Percentiles rank a stretch among this genome's conserved stretches.
phyloP scores from a whole-genome alignment of 2,329 filamentous ascomycete species.

The Clonostachys solani region DNA sequence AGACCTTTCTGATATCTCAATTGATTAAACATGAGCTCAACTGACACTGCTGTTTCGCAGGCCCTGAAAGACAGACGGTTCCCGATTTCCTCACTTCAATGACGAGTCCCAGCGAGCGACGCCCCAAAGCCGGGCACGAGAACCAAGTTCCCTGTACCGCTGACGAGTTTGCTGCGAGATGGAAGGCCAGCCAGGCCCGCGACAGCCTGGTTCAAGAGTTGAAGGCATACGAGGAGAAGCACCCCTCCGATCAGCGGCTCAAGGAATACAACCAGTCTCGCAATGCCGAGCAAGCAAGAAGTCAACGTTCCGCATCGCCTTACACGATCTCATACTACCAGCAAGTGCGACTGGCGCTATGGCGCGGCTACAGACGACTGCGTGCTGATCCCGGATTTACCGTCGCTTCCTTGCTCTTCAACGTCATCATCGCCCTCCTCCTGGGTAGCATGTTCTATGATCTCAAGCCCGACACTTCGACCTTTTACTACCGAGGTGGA shows the following conservation, averaged over 20 bases:
- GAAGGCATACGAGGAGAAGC: slow-evolving; percentile 45
- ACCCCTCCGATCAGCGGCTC: slow-evolving; percentile 29
- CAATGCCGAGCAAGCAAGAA: slow-evolving; percentile 47
- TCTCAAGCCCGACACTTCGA: slow-evolving; percentile 50
- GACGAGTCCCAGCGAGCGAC: slow-evolving; percentile 61
- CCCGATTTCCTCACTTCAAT: slow-evolving; percentile 66
- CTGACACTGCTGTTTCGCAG: slow-evolving; percentile 40
- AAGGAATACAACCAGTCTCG: slow-evolving; percentile 49
- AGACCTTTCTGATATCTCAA: slow-evolving; percentile 29
- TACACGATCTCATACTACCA: slow-evolving; percentile 73
- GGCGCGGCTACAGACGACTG: slow-evolving; percentile 55
- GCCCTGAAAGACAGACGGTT: slow-evolving; percentile 60
- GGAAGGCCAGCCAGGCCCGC: slow-evolving; percentile 44
- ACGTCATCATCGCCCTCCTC: slow-evolving; percentile 68
- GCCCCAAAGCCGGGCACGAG: slow-evolving; percentile 61
- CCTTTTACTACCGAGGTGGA: slow-evolving; percentile 54
- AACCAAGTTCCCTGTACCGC: slow-evolving; percentile 62
- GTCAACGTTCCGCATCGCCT: slow-evolving; percentile 38
- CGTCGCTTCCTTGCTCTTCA: slow-evolving; percentile 70
- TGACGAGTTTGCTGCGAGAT: slow-evolving; percentile 55
- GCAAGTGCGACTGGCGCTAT: slow-evolving; percentile 57
- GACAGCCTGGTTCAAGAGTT: slow-evolving; percentile 59
- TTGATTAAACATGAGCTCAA: too few relatives aligned
- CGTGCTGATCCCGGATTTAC: slow-evolving; percentile 65
- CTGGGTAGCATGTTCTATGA: slow-evolving; percentile 78